Evolutionary conservation across 352 stramenopile species (phyloP).

Genomic region (Phytophthora foliorum): DNA sequence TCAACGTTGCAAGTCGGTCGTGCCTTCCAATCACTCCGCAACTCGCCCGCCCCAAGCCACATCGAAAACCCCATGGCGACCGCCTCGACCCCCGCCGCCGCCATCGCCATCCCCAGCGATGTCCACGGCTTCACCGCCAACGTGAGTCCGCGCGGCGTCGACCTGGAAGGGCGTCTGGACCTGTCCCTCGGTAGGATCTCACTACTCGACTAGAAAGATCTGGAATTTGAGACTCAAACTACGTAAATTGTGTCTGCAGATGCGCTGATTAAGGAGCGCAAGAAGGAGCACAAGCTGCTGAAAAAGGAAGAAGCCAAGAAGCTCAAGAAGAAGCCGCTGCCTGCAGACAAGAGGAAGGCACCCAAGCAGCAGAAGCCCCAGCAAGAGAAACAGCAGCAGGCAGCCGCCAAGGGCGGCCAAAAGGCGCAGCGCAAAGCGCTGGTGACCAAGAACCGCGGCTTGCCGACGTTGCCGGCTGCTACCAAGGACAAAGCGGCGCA

Average conservation of each 20-base stretch:
- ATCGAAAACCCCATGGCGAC: conserved; percentile 14
- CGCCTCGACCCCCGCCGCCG: conserved; percentile 15
- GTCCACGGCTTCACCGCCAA: conserved; percentile 14
- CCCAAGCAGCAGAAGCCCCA: conserved; percentile 24
- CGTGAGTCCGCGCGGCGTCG: conserved; percentile 41
- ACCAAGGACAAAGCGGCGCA: conserved; percentile 6
- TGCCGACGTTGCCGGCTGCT: conserved; percentile 23
- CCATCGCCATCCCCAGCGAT: conserved; percentile 36
- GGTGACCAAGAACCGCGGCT: conserved; percentile 58
- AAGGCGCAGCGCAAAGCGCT: conserved; percentile 48
- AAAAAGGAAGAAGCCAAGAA: conserved; percentile 51
- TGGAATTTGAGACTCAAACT: neutral
- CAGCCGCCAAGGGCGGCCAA: conserved; percentile 29
- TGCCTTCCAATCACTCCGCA: conserved; percentile 24
- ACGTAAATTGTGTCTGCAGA: conserved; percentile 35
- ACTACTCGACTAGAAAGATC: conserved; percentile 9
- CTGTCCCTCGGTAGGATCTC: conserved; percentile 49
- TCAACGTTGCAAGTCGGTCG: conserved; percentile 11
- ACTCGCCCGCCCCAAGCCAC: conserved; percentile 9
- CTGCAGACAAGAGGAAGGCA: conserved; percentile 31
- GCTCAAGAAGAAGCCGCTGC: conserved; percentile 28
- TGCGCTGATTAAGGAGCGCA: conserved; percentile 77
- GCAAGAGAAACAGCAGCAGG: conserved; percentile 24
- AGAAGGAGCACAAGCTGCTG: conserved; percentile 59
- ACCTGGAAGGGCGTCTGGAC: conserved; percentile 53